Evolutionary conservation across 352 stramenopile species (phyloP), one percentile per base, ranked within the genome.

Genomic region (Phytophthora sp.): DNA sequence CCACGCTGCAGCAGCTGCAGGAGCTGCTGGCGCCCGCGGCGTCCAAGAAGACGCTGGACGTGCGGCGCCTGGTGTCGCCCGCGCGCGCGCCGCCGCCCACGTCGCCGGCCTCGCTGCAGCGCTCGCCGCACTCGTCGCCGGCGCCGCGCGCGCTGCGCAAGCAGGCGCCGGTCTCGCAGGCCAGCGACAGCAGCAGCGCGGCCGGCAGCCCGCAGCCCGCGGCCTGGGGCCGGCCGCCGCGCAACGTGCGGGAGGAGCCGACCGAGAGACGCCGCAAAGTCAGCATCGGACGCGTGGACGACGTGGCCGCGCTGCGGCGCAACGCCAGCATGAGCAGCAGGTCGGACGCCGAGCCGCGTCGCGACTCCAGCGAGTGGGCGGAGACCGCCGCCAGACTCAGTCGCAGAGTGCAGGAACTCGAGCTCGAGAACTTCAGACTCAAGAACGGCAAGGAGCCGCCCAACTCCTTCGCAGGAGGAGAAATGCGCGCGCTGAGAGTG

Each of bases 391-490:
- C 54, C 34, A 72, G 78, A 15, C 54, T 92, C 43, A 89, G 65
- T 53, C 61, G 74, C 56, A 71, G 84, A 27, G 84, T 92, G 18
- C 58, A 79, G 35, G 81, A 92, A 52, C 82, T 92, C 4, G 81
- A 92, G 56, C 38, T 62, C 5, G 84, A 92, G 62, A 92, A 92
- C 55, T 71, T 70, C 8, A 53, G 74, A 3, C 53, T 92, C 26
- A 86, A 88, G 41, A 82, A 45, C 23, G 53, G 63, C 17, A 27
- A 59, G 35, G 66, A 58, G 23, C 62, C 67, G 15, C 65, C 72
- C 8, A 76, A 73, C 20, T 76, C 77, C 7, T 66, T 83, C 26
- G 57, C 81, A 9, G 70, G 69, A 28, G 74, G 66, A 15, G 79
- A 86, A 15, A 69, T 81, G 35, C 39, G 41, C 15, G 28, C 57